These are phyloP conservation scores for Clonostachys sp. DNA, from an alignment of 2,329 filamentous ascomycete genomes.

Conservation along the genomic window DNA sequence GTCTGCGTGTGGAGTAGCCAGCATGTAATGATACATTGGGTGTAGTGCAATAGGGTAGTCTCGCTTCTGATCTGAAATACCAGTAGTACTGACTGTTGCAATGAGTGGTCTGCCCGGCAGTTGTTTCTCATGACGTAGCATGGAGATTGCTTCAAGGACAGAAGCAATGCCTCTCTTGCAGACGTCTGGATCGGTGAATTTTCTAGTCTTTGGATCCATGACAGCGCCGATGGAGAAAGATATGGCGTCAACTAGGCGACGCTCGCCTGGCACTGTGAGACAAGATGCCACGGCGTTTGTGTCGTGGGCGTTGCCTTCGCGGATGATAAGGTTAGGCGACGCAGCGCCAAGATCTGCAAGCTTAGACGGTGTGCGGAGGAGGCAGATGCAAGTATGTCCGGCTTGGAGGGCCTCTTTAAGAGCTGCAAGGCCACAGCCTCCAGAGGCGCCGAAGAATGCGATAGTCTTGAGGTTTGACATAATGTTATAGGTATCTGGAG, in stretches of 20 bases:
- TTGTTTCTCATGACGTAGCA: conserved; percentile 15
- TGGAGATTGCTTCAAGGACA: conserved; percentile 32
- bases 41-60: conserved; percentile 36
- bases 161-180: conserved; percentile 37
- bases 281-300: conserved; percentile 23
- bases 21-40: conserved; percentile 35
- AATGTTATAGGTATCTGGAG: too few relatives aligned
- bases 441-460: conserved; percentile 49
- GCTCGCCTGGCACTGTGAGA: conserved; percentile 12
- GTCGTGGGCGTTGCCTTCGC: conserved; percentile 43
- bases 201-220: conserved; percentile 32
- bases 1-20: conserved; percentile 37
- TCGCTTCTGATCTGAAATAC: conserved; percentile 24
- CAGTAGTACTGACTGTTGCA: conserved; percentile 29
- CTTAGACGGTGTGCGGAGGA: conserved; percentile 45
- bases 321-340: conserved; percentile 31
- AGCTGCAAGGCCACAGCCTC: conserved; percentile 40
- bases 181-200: conserved; percentile 32
- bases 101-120: conserved; percentile 22
- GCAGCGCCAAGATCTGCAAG: conserved; percentile 29
- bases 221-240: conserved; percentile 33
- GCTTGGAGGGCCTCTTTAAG: conserved; percentile 38
- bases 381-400: conserved; percentile 39
- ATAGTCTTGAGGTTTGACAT: conserved; percentile 23
- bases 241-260: conserved; percentile 28